Conservation (phyloP, 2,329 filamentous ascomycete genomes). For the Aureobasidium musti region DNA sequence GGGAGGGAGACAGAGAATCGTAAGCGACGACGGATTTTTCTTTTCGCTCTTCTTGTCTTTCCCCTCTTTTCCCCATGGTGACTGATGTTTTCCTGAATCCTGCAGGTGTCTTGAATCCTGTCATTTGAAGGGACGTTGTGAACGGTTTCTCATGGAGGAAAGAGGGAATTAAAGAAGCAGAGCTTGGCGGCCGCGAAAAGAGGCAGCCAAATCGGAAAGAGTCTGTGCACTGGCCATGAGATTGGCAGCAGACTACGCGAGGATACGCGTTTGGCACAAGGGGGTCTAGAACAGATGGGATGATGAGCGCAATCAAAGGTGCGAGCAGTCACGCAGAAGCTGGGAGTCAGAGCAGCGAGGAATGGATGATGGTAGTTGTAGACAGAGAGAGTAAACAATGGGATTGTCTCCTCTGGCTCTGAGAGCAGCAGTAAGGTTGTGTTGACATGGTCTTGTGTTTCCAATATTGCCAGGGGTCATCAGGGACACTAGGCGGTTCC, state of each 20-base stretch:
- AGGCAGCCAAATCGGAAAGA: slow-evolving; percentile 19
- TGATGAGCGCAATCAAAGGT: slow-evolving; percentile 7
- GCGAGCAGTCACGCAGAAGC: background rate
- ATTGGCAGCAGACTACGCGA: slow-evolving; percentile 19
- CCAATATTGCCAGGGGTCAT: slow-evolving; percentile 23
- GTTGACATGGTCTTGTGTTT: slow-evolving; percentile 18
- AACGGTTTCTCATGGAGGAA: slow-evolving; percentile 13
- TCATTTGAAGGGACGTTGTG: slow-evolving; percentile 18
- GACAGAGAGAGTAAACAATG: slow-evolving; percentile 1
- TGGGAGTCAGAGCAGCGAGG: background rate
- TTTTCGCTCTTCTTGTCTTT: too few relatives aligned
- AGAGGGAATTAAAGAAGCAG: slow-evolving; percentile 18
- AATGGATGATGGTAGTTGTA: background rate
- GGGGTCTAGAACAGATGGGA: slow-evolving; percentile 19
- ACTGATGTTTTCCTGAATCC: background rate
- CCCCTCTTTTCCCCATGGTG: background rate
- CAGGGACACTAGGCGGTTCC: slow-evolving; percentile 24
- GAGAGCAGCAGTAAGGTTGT: slow-evolving; percentile 3
- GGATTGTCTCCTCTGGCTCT: background rate
- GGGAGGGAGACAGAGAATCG: background rate
- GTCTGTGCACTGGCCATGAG: slow-evolving; percentile 22
- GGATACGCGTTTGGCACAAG: slow-evolving; percentile 15
- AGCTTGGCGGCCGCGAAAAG: slow-evolving; percentile 16
- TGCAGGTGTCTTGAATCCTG: background rate
- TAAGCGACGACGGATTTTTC: background rate